Conservation (phyloP, 2,329 filamentous ascomycete genomes). For the Nakataea oryzae region DNA sequence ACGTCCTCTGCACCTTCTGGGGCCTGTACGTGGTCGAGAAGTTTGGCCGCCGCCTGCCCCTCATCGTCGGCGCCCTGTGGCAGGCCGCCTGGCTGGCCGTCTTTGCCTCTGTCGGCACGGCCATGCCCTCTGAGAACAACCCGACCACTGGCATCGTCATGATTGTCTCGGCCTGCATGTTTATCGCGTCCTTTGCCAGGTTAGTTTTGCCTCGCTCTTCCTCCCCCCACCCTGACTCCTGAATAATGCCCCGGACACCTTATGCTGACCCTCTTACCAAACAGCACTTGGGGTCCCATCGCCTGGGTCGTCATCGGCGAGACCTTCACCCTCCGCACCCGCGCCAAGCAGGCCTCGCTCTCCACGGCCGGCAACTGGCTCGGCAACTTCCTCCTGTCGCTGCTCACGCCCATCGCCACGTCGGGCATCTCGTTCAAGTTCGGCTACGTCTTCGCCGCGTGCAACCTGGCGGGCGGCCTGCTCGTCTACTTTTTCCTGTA, state of each 20-base stretch:
- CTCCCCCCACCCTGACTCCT: too few species aligned
- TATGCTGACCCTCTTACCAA: slow-evolving; percentile 8
- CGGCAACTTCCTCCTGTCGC: slow-evolving; percentile 5
- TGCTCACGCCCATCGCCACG: slow-evolving; percentile 3
- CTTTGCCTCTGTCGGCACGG: slow-evolving; percentile 45
- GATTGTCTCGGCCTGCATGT: slow-evolving; percentile 65
- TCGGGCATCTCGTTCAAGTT: neutral
- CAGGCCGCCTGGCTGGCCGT: slow-evolving; percentile 55
- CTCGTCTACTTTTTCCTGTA: slow-evolving; percentile 67
- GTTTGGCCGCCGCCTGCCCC: slow-evolving; percentile 56
- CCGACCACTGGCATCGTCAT: slow-evolving; percentile 46
- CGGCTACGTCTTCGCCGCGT: slow-evolving; percentile 3
- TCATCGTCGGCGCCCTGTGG: slow-evolving; percentile 58
- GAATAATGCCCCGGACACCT: too few species aligned
- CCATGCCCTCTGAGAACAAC: slow-evolving; percentile 9
- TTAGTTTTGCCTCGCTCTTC: neutral
- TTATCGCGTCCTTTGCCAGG: slow-evolving; percentile 59
- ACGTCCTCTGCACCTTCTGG: slow-evolving; percentile 55
- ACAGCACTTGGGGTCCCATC: slow-evolving; percentile 56
- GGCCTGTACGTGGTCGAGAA: slow-evolving; percentile 60
- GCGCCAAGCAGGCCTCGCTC: slow-evolving; percentile 5
- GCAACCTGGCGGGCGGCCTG: slow-evolving; percentile 1
- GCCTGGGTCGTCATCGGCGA: slow-evolving; percentile 60
- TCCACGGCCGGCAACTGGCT: slow-evolving; percentile 5
- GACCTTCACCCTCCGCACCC: slow-evolving; percentile 48